Evolutionary conservation across 345 rosid species (phyloP).

Genomic region (Boechera divaricarpa): DNA sequence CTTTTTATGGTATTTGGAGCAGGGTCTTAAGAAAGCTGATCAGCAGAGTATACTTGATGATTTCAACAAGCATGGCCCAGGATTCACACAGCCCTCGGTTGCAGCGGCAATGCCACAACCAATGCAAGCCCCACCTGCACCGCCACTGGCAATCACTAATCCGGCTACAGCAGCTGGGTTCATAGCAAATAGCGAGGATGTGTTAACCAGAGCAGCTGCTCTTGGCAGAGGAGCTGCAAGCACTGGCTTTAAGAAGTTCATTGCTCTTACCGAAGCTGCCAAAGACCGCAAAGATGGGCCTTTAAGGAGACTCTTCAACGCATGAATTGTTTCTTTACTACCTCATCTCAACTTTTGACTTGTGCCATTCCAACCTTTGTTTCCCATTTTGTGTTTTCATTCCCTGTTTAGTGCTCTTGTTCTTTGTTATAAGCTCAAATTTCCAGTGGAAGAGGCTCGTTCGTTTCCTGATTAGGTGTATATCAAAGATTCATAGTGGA

Average conservation of each 20-base stretch:
- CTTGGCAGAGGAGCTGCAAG: constrained; percentile 98
- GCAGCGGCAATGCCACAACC: constrained; percentile 50
- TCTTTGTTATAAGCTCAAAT: too few relatives aligned
- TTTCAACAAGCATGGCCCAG: constrained; percentile 85
- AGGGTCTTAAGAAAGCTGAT: constrained; percentile 92
- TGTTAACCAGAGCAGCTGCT: constrained; percentile 93
- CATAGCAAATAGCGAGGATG: constrained; percentile 89
- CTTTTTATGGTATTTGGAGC: constrained; percentile 35
- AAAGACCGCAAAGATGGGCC: constrained; percentile 98
- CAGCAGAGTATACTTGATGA: constrained; percentile 89
- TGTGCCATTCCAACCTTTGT: too few relatives aligned
- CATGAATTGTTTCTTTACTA: constrained; percentile 37
- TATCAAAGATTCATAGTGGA: too few relatives aligned
- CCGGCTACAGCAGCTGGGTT: constrained; percentile 63
- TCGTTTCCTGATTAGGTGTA: too few relatives aligned
- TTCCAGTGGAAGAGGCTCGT: too few relatives aligned
- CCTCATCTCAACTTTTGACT: too few relatives aligned
- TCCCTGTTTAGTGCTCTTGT: too few relatives aligned
- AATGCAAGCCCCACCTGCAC: constrained; percentile 49
- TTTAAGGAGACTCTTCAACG: constrained; percentile 88
- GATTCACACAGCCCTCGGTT: constrained; percentile 55
- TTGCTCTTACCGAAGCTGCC: constrained; percentile 98
- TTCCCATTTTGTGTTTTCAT: too few relatives aligned
- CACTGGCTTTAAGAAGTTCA: constrained; percentile 97
- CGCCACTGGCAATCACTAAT: constrained; percentile 50